These are phyloP conservation scores for Termitomyces sp. DNA, from an alignment of 1,284 basidiomycete species.

Conservation along the genomic window DNA sequence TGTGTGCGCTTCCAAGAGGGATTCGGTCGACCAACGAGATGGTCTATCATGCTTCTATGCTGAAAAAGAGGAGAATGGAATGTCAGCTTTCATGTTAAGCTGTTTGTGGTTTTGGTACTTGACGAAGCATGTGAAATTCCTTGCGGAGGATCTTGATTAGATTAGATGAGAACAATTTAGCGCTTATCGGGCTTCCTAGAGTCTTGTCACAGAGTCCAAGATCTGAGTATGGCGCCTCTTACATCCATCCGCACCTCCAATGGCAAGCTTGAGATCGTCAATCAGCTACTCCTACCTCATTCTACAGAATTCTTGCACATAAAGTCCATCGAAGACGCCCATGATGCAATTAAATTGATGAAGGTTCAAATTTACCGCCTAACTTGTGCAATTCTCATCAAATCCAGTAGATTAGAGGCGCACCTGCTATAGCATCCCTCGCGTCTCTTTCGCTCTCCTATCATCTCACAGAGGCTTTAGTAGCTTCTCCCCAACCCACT, in stretches of 20 bases:
- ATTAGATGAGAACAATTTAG: not conserved
- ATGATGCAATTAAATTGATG: conserved; percentile 91
- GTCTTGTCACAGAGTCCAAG: not conserved
- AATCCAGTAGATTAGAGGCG: conserved; percentile 71
- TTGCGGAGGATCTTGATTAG: not conserved
- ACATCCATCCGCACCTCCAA: conserved; percentile 63
- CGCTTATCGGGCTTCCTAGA: not conserved
- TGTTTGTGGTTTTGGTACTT: not conserved
- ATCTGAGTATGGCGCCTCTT: conserved; percentile 27
- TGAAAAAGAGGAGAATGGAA: conserved; percentile 12
- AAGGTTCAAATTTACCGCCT: conserved; percentile 43
- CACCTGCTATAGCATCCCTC: conserved; percentile 90
- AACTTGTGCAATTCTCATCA: conserved; percentile 3
- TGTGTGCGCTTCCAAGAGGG: conserved; percentile 74
- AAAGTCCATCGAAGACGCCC: conserved; percentile 71
- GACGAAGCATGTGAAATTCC: conserved; percentile 16
- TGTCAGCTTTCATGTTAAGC: not conserved
- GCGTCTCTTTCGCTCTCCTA: conserved; percentile 77
- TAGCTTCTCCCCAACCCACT: conserved; percentile 37
- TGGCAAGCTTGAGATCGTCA: conserved; percentile 75
- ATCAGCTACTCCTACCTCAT: conserved; percentile 84
- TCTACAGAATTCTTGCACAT: conserved; percentile 71
- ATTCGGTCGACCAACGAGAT: conserved; percentile 73
- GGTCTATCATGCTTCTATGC: conserved; percentile 67
- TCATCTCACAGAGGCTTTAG: conserved; percentile 46